Conservation (phyloP, 139 green algal genomes). For the Chlamydomonas schloesseri region DNA sequence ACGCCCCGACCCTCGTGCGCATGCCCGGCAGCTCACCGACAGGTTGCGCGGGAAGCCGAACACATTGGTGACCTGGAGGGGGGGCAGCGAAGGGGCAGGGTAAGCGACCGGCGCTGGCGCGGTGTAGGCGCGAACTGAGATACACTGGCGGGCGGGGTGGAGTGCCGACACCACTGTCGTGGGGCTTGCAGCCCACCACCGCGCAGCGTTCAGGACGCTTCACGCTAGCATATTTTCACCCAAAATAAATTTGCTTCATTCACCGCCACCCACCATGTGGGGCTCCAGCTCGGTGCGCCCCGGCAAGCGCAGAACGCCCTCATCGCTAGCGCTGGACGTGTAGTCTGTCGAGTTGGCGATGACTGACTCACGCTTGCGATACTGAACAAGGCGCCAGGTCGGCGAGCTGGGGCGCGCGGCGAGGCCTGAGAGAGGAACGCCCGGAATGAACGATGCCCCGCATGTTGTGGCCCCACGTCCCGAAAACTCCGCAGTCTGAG, state of each 20-base stretch:
- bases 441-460: no score
- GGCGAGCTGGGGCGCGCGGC: not conserved
- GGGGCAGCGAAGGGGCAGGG: no score
- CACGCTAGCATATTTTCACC: no score
- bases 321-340: constrained; percentile 74
- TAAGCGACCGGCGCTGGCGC: no score
- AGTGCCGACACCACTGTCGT: no score
- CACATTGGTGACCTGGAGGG: constrained; percentile 74
- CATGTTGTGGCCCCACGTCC: no score
- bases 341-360: constrained; percentile 72
- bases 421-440: no score
- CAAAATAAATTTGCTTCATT: no score
- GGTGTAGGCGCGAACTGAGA: no score
- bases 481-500: constrained; percentile 14
- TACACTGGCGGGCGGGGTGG: no score
- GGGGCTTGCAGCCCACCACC: no score
- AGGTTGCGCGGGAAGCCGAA: constrained; percentile 83
- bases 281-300: constrained; percentile 75
- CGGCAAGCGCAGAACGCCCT: constrained; percentile 77
- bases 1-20: not conserved
- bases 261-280: not conserved
- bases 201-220: no score
- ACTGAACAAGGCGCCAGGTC: not conserved
- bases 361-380: not conserved
- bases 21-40: constrained; percentile 31